A percentile compares a stretch with the other conserved stretches of the same genome.
Evolutionary conservation across 495 filamentous ascomycete genomes (phyloP).

Genomic region (Niebla homalea): DNA sequence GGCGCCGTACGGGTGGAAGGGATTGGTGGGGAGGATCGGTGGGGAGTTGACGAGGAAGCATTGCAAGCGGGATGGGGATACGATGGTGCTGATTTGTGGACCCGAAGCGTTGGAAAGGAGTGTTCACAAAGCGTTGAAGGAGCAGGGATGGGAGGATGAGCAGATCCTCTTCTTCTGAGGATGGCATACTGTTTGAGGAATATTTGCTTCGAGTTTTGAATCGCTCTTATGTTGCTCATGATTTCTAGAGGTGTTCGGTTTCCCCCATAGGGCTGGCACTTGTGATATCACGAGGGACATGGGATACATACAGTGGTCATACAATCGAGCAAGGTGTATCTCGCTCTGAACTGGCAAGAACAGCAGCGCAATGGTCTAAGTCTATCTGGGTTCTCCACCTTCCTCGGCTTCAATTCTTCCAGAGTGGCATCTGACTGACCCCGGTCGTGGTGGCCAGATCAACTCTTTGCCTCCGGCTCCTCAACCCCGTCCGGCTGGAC

Average conservation of each 20-base stretch:
- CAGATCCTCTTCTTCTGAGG: slow-evolving; percentile 73
- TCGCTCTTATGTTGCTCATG: not conserved
- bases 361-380: not conserved
- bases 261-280: not conserved
- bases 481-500: slow-evolving; percentile 29
- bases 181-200: not conserved
- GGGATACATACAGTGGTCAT: too few species aligned
- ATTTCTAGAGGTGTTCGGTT: too few species aligned
- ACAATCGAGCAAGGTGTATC: too few species aligned
- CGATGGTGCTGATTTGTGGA: slow-evolving; percentile 73
- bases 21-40: slow-evolving; percentile 56
- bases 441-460: slow-evolving; percentile 1
- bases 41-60: slow-evolving; percentile 48
- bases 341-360: not conserved
- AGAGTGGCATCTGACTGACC: not conserved
- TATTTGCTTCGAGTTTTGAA: too few species aligned
- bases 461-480: slow-evolving; percentile 23
- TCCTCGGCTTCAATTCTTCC: not conserved
- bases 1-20: slow-evolving; percentile 50
- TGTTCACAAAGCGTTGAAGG: slow-evolving; percentile 46
- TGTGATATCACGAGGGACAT: not conserved
- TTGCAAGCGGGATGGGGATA: slow-evolving; percentile 35
- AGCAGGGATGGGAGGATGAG: slow-evolving; percentile 63
- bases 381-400: not conserved
- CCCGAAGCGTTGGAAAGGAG: slow-evolving; percentile 66